Percentiles rank a stretch among this genome's conserved stretches.
phyloP scores from a whole-genome alignment of 2,329 filamentous ascomycete genomes.

The Davidsoniella eucalypti region DNA sequence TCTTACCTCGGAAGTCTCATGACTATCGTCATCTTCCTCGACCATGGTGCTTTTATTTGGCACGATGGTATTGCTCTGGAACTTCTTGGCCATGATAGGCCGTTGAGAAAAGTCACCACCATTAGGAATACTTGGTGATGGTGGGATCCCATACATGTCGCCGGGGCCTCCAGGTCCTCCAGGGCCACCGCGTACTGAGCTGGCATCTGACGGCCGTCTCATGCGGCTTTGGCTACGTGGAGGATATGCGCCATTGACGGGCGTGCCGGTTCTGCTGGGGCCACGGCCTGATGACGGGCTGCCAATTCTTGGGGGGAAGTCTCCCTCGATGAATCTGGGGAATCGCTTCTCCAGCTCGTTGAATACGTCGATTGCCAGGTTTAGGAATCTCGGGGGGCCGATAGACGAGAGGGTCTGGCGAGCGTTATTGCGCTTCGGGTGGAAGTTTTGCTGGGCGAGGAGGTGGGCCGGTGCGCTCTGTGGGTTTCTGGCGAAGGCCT shows the following conservation, averaged over 20 bases:
- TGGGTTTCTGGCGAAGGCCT: slow-evolving; percentile 45
- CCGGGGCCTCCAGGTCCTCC: slow-evolving; percentile 18
- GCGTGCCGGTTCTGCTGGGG: slow-evolving; percentile 44
- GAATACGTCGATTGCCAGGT: slow-evolving; percentile 89
- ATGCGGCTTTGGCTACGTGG: slow-evolving; percentile 36
- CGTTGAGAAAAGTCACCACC: slow-evolving; percentile 49
- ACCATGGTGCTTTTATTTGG: slow-evolving; percentile 97
- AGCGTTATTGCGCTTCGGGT: slow-evolving; percentile 96
- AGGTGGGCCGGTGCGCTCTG: slow-evolving; percentile 53
- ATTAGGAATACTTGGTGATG: slow-evolving; percentile 36
- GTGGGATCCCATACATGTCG: slow-evolving; percentile 35
- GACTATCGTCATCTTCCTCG: slow-evolving; percentile 72
- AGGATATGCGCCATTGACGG: slow-evolving; percentile 39
- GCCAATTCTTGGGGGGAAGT: slow-evolving; percentile 48
- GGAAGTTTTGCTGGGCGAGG: slow-evolving; percentile 73
- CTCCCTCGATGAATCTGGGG: slow-evolving; percentile 57
- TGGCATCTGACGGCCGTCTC: slow-evolving; percentile 44
- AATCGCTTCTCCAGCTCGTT: slow-evolving; percentile 85
- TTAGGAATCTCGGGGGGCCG: slow-evolving; percentile 70
- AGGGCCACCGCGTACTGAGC: slow-evolving; percentile 33
- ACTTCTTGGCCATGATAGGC: slow-evolving; percentile 63
- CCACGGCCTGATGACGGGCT: slow-evolving; percentile 53
- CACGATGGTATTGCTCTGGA: slow-evolving; percentile 89
- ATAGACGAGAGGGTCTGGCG: slow-evolving; percentile 85
- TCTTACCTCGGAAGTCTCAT: slow-evolving; percentile 25